Evolutionary conservation across 116 monocot genomes (phyloP).

Genomic region (Cymodocea nodosa): DNA sequence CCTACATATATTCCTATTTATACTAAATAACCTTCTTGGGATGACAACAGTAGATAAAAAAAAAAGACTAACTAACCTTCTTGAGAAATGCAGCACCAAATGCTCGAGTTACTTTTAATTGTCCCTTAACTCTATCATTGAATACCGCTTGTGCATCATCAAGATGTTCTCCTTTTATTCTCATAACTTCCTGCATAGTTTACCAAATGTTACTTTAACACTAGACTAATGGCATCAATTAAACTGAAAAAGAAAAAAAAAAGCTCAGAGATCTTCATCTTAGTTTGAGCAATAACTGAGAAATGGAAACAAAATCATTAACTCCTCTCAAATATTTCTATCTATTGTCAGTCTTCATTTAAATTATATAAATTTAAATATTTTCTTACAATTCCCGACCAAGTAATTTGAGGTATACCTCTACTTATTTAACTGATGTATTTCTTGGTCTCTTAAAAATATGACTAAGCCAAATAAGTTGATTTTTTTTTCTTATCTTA

Average conservation of each 20-base stretch:
- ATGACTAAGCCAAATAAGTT: too few species aligned
- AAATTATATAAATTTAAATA: too few species aligned
- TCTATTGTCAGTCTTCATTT: too few species aligned
- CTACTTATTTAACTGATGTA: too few species aligned
- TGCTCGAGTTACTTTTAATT: conserved; percentile 90
- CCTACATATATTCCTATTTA: too few species aligned
- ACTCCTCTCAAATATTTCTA: neutral
- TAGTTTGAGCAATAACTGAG: neutral
- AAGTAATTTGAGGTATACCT: too few species aligned
- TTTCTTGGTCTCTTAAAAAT: too few species aligned
- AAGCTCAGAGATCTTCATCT: neutral
- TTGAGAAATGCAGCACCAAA: conserved; percentile 98
- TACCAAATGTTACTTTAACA: neutral
- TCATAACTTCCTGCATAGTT: conserved; percentile 57
- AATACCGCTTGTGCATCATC: conserved; percentile 73
- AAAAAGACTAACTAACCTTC: conserved; percentile 30
- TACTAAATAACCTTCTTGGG: too few species aligned
- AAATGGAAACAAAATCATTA: neutral
- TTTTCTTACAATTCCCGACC: too few species aligned
- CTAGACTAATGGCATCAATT: neutral
- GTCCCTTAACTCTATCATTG: conserved; percentile 95
- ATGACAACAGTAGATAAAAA: neutral
- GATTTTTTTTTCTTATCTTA: too few species aligned
- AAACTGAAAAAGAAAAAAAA: neutral
- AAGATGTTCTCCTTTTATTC: conserved; percentile 72